Evolutionary conservation across 306 rosid genomes (phyloP).

Genomic region (Castanopsis chinensis): DNA sequence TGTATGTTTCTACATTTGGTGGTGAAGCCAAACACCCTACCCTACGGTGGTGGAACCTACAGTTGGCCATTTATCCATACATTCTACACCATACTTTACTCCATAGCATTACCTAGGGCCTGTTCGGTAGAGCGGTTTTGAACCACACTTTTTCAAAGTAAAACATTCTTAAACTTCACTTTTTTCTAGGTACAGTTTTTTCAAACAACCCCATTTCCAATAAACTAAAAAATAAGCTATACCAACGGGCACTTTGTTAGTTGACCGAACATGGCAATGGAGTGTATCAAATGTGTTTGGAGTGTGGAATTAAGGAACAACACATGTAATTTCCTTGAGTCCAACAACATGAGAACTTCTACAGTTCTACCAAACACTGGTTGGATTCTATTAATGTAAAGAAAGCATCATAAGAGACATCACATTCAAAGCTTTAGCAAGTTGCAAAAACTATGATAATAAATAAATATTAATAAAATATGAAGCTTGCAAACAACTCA

Average conservation of each 20-base stretch:
- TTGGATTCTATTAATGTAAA: not conserved
- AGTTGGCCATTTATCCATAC: too few species aligned
- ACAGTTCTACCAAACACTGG: not conserved
- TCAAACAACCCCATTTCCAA: too few species aligned
- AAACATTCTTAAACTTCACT: too few species aligned
- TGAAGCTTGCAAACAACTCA: slow-evolving; percentile 17
- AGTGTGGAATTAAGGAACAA: not conserved
- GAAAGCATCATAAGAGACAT: not conserved
- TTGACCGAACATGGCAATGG: not conserved
- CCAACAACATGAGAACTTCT: not conserved
- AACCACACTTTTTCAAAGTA: too few species aligned
- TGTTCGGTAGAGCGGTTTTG: too few species aligned
- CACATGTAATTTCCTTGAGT: not conserved
- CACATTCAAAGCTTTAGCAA: not conserved
- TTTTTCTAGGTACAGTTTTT: too few species aligned
- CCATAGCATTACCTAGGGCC: too few species aligned
- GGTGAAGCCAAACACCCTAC: too few species aligned
- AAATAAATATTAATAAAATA: not conserved
- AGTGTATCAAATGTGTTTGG: not conserved
- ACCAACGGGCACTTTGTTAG: not conserved
- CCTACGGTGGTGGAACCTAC: too few species aligned
- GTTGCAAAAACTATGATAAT: not conserved
- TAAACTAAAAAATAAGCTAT: too few species aligned
- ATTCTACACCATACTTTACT: too few species aligned
- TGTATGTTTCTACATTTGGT: too few species aligned